A percentile compares a stretch with the other conserved stretches of the same genome.
phyloP scores from a whole-genome alignment of 139 green algal genomes.

The Chlorokybus atmophyticus region DNA sequence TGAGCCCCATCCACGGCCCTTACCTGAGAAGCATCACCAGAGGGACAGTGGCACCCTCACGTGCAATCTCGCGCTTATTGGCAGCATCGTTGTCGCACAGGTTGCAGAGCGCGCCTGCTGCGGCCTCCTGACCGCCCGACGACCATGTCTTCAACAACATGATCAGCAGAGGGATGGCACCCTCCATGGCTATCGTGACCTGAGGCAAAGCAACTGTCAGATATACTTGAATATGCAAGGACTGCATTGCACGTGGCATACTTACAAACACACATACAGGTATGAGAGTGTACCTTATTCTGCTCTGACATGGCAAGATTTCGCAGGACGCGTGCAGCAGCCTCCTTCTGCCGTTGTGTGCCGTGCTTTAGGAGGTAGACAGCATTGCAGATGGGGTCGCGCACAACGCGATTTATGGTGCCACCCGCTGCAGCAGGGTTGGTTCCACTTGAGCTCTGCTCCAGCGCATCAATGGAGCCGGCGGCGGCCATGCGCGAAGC shows the following conservation, averaged over 20 bases:
- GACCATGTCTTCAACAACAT: slow-evolving; percentile 1
- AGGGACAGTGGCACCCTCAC: slow-evolving; percentile 16
- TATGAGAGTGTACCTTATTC: no score
- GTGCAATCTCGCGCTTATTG: slow-evolving; percentile 21
- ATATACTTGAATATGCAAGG: no score
- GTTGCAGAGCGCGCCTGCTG: slow-evolving; percentile 17
- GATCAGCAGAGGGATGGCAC: slow-evolving; percentile 14
- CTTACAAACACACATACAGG: no score
- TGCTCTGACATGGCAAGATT: neutral
- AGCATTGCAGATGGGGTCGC: neutral
- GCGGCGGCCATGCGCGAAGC: no score
- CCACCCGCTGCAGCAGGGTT: no score
- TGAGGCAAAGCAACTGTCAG: no score
- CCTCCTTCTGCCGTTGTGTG: neutral
- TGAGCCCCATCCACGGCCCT: no score
- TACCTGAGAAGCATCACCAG: slow-evolving; percentile 9
- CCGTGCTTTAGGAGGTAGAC: neutral
- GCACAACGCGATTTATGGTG: neutral
- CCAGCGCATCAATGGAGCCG: neutral
- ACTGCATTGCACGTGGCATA: no score
- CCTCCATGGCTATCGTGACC: slow-evolving; percentile 14
- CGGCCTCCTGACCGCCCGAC: neutral
- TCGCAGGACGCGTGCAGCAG: slow-evolving; percentile 9
- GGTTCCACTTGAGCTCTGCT: neutral
- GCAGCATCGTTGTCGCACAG: slow-evolving; percentile 10